Conservation (phyloP, 441 rosid genomes). For the Erodium texanum region DNA sequence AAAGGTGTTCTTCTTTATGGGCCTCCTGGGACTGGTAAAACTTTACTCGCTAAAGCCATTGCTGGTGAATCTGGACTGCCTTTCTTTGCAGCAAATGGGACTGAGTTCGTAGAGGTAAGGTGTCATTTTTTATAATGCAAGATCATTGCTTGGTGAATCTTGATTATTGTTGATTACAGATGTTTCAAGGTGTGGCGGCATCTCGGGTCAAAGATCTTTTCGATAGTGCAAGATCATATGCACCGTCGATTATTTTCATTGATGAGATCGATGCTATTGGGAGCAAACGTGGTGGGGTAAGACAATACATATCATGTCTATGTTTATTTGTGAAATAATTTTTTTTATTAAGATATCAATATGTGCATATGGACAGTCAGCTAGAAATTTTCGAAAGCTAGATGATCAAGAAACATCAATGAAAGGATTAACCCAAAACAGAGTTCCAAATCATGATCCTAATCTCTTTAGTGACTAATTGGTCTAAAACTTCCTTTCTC, state of each 20-base stretch:
- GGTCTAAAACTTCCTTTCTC: too few species aligned
- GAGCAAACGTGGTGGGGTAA: constrained; percentile 97
- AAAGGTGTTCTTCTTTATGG: constrained; percentile 98
- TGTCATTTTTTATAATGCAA: constrained; percentile 6
- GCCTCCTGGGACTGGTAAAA: constrained; percentile 99
- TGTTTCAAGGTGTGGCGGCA: constrained; percentile 98
- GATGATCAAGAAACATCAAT: too few species aligned
- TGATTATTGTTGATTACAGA: constrained; percentile 36
- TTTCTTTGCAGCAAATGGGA: constrained; percentile 93
- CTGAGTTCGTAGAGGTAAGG: constrained; percentile 92
- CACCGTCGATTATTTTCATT: constrained; percentile 88
- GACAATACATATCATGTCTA: constrained; percentile 15
- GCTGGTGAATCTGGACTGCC: constrained; percentile 99
- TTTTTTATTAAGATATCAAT: too few species aligned
- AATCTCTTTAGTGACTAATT: too few species aligned
- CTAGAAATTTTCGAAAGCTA: too few species aligned
- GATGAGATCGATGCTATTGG: constrained; percentile 99
- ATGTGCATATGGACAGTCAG: background rate
- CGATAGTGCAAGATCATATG: constrained; percentile 80
- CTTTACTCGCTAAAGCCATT: constrained; percentile 92
- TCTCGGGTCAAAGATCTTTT: constrained; percentile 98
- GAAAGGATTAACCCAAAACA: too few species aligned
- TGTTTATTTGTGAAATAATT: background rate
- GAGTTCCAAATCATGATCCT: too few species aligned
- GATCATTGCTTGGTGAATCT: background rate